Conservation (phyloP, 768 basidiomycete species). For the Psilocybe cubensis region DNA sequence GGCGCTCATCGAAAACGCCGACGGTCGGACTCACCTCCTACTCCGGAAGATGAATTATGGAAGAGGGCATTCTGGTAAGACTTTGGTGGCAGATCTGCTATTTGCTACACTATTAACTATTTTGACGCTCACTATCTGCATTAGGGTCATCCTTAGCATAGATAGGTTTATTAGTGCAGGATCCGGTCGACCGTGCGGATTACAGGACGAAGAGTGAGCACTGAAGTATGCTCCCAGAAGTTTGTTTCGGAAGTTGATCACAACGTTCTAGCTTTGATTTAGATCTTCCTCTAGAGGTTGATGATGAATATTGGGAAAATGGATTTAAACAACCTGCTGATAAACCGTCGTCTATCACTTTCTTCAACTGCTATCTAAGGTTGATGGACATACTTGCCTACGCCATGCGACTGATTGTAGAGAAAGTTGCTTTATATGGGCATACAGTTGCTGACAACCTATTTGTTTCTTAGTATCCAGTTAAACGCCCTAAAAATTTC, state of each 20-base stretch:
- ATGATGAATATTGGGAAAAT: slow-evolving; percentile 74
- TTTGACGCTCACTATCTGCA: neutral
- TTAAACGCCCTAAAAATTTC: slow-evolving; percentile 59
- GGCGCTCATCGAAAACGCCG: slow-evolving; percentile 61
- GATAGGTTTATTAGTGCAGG: slow-evolving; percentile 51
- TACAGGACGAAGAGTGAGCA: slow-evolving; percentile 73
- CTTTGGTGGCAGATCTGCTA: no score
- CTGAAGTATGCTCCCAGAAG: slow-evolving; percentile 18
- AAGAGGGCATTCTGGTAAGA: slow-evolving; percentile 73
- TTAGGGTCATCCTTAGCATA: slow-evolving; percentile 52
- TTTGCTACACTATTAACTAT: neutral
- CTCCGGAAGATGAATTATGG: slow-evolving; percentile 72
- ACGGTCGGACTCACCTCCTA: slow-evolving; percentile 29
- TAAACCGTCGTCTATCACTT: slow-evolving; percentile 57
- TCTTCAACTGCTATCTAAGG: slow-evolving; percentile 57
- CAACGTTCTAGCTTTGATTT: slow-evolving; percentile 61
- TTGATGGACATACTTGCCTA: slow-evolving; percentile 44
- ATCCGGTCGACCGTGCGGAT: slow-evolving; percentile 70
- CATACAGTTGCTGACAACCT: neutral
- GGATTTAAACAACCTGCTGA: slow-evolving; percentile 67
- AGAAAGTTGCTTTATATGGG: slow-evolving; percentile 15
- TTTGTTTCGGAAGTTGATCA: slow-evolving; percentile 8
- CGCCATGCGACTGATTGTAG: slow-evolving; percentile 60
- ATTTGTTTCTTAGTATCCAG: slow-evolving; percentile 60
- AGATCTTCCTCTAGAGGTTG: slow-evolving; percentile 63